Evolutionary conservation across 176 grass and related monocot species (phyloP).

Genomic region (Paspalum notatum): DNA sequence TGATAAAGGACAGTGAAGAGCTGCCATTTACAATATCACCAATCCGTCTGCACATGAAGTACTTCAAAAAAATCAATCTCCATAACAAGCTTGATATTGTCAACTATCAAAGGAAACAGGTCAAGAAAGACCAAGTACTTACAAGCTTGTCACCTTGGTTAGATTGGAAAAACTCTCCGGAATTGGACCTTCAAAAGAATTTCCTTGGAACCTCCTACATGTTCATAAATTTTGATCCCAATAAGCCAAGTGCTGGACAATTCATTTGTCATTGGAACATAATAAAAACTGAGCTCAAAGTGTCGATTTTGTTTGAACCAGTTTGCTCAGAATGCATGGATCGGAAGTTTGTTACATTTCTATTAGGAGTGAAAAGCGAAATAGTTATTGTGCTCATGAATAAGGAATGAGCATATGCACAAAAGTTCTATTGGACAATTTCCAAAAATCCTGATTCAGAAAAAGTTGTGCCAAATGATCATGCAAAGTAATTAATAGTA

Average conservation of each 20-base stretch:
- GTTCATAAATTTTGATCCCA: neutral
- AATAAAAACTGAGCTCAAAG: neutral
- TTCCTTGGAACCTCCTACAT: constrained; percentile 45
- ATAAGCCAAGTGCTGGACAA: neutral
- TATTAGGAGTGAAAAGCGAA: neutral
- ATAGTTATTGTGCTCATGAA: neutral
- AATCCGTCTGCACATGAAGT: constrained; percentile 16
- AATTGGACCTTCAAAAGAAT: constrained; percentile 50
- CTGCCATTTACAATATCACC: constrained; percentile 24
- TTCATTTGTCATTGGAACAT: neutral
- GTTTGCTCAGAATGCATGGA: neutral
- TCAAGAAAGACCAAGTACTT: neutral
- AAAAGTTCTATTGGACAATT: neutral
- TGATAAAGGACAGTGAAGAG: constrained; percentile 31
- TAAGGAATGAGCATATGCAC: neutral
- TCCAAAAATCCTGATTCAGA: neutral
- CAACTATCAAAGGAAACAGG: neutral
- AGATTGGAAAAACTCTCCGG: constrained; percentile 42
- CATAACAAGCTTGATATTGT: neutral
- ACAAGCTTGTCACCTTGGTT: constrained; percentile 35
- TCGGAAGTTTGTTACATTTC: neutral
- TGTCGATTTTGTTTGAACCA: neutral
- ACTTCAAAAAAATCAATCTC: neutral
- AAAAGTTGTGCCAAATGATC: neutral
- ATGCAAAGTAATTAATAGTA: neutral